A percentile compares a stretch with the other conserved stretches of the same genome.
These are phyloP conservation scores for Aspergillus spinulosporus DNA, from an alignment of 2,329 filamentous ascomycete genomes.

Conservation along the genomic window DNA sequence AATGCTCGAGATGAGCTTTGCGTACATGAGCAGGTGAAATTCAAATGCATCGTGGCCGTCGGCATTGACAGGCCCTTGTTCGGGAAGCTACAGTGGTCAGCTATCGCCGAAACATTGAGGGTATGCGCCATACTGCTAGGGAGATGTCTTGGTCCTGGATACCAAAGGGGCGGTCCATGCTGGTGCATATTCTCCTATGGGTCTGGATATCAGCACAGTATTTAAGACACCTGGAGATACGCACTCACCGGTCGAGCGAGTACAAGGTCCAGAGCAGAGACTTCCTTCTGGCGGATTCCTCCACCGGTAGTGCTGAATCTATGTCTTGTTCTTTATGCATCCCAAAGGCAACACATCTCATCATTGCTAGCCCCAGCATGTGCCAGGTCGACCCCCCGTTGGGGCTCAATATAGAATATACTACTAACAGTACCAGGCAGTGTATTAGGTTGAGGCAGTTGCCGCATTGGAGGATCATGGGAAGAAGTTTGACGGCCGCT, in stretches of 20 bases:
- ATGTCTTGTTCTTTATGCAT: slow-evolving; percentile 27
- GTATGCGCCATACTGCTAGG: slow-evolving; percentile 14
- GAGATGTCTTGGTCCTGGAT: slow-evolving; percentile 27
- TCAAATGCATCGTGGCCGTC: background rate
- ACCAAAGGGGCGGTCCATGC: slow-evolving; percentile 25
- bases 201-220: background rate
- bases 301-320: slow-evolving; percentile 2
- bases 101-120: background rate
- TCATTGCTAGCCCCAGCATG: slow-evolving; percentile 33
- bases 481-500: slow-evolving; percentile 8
- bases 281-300: slow-evolving; percentile 4
- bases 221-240: background rate
- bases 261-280: slow-evolving; percentile 27
- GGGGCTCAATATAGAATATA: slow-evolving; percentile 28
- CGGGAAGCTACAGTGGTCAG: background rate
- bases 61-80: background rate
- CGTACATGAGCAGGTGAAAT: slow-evolving; percentile 21
- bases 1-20: slow-evolving; percentile 22
- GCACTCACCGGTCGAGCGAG: slow-evolving; percentile 21
- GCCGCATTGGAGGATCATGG: slow-evolving; percentile 14
- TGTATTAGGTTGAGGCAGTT: slow-evolving; percentile 13
- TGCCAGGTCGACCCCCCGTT: slow-evolving; percentile 35
- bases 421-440: slow-evolving; percentile 25
- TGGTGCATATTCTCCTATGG: slow-evolving; percentile 21
- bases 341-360: slow-evolving; percentile 29